Evolutionary conservation across 192 early-diverging fungal genomes (phyloP).

Genomic region (Umbelopsis sp.): DNA sequence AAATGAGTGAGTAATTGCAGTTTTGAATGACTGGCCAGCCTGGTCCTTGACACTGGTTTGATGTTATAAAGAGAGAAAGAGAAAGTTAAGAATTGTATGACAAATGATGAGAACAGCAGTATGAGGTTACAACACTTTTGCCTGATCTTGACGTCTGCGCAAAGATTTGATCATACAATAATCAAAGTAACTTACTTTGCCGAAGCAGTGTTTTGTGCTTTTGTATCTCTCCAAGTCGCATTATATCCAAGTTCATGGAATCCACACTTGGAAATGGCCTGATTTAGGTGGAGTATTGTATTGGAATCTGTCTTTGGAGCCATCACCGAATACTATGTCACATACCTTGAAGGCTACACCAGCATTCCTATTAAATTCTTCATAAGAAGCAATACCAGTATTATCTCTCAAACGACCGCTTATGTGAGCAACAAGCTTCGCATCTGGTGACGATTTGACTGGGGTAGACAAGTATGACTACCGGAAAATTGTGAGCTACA

Average conservation of each 20-base stretch:
- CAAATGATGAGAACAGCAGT: too few species aligned
- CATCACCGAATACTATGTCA: neutral
- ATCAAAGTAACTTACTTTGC: neutral
- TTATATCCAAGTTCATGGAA: constrained; percentile 68
- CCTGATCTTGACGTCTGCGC: too few species aligned
- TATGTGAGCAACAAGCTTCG: constrained; percentile 46
- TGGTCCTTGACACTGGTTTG: constrained; percentile 70
- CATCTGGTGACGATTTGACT: constrained; percentile 65
- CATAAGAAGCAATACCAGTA: constrained; percentile 29
- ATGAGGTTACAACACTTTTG: too few species aligned
- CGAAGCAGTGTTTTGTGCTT: constrained; percentile 3
- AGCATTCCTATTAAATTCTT: constrained; percentile 22
- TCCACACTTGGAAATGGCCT: constrained; percentile 15
- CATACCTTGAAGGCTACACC: constrained; percentile 34
- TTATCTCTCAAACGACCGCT: constrained; percentile 31
- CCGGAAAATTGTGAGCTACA: neutral
- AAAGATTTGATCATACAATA: too few species aligned
- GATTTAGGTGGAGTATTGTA: neutral
- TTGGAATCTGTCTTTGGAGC: neutral
- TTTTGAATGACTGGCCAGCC: constrained; percentile 86
- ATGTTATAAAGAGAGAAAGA: neutral
- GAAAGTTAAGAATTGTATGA: neutral
- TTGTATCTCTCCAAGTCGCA: constrained; percentile 63
- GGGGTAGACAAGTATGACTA: constrained; percentile 50
- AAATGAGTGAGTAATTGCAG: constrained; percentile 68